Evolutionary conservation across 352 stramenopile species (phyloP), one percentile per base, ranked within the genome.

Genomic region (Pythium plurisporium): DNA sequence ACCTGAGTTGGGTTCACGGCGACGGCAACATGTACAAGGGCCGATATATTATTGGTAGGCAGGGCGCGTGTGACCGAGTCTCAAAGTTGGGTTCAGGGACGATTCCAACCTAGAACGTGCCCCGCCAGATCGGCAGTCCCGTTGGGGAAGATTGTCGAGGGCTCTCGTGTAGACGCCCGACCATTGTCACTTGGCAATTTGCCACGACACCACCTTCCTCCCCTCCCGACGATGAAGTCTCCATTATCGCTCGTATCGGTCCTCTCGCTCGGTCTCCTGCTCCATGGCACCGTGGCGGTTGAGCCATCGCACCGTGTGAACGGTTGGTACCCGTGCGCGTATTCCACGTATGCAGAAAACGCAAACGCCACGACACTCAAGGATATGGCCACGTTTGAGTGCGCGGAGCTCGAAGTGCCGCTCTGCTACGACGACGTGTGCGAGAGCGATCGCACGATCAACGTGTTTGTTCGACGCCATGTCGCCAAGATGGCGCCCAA

Each of bases 351-450:
- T 20, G 31, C 41, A 25, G 38, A 54, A 17, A 6, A 17, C 5
- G 19, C n/a, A 4, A 23, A 27, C 38, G 4, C 4, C 38, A 45
- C 38, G 10, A 36, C 30, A 12, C 30, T 36, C 7, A 12, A 7
- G 7, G 30, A 36, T 12, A 40, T 29, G 9, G n/a, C 38, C 26
- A 23, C 29, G 14, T 83, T 78, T 53, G 73, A 91, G 33, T 91
- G 82, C 56, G 79, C 73, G 0, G 71, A 84, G 41, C 67, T 89
- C 27, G 63, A 67, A 17, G 70, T 89, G 55, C 79, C 82, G 44
- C 63, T 89, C 49, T 92, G 82, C 64, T 82, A 90, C 62, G 65
- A 76, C 2, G 70, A 67, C 25, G 51, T 92, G 15, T 92, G 82
- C 59, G 37, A 69, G 27, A 89, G 77, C 58, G 59, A 79, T 46